Evolutionary conservation across 2,329 filamentous ascomycete genomes (phyloP), one percentile per base, ranked within the genome.

Genomic region (Fusarium torulosum): DNA sequence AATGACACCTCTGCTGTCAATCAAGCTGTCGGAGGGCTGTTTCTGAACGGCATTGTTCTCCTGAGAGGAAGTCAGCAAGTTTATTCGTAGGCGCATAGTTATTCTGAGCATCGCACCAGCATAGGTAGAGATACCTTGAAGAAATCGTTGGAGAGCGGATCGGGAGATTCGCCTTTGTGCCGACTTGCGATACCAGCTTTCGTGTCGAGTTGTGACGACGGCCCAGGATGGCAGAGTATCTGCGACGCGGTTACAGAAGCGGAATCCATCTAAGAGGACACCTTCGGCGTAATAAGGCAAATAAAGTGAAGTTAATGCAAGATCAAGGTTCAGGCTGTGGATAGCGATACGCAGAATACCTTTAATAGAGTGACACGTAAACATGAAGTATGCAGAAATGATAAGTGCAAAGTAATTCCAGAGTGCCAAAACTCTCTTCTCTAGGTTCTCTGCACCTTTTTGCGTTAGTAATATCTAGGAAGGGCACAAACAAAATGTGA

Each of bases 1-100:
- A 47, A 43, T 40, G 4, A 41, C 21, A 17, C n/a, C 20, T 44
- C 21, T 15, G 17, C 41, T 33, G 7, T 15, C 15, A n/a, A 29
- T 21, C 53, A 51, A 37, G 23, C 20, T 20, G 15, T 35, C 8
- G 17, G 23, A n/a, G n/a, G 15, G 6, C 21, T 38, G 21, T 13
- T 7, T 20, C 35, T 41, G 19, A 19, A 25, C 13, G 20, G 17
- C 11, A 17, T 17, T 46, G 7, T 43, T 15, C 40, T 63, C 41
- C 33, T 63, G 38, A 11, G 21, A 33, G 13, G 21, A 14, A 15
- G 13, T 63, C 15, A 63, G 59, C 31, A 11, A 38, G n/a, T 29
- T 10, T 29, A 13, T 19, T 10, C 29, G 19, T 7, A 14, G 14
- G 20, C 8, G 15, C 38, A 4, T 4, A 11, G 31, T 25, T 15